These are phyloP conservation scores for Pseudogymnoascus sp. DNA, from an alignment of 2,329 filamentous ascomycete species.

Conservation along the genomic window DNA sequence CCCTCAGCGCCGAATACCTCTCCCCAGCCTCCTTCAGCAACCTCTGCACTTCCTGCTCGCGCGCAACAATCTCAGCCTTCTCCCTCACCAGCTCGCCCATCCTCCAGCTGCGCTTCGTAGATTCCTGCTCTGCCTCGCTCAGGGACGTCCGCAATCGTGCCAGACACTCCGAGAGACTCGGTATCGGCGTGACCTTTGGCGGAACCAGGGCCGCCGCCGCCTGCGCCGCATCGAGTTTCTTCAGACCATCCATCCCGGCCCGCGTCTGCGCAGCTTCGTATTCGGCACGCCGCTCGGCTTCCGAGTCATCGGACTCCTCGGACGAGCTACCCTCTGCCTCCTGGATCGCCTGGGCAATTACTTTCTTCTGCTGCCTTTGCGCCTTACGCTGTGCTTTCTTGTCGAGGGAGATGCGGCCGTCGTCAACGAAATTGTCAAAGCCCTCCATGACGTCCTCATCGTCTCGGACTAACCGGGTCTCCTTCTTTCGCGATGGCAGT, in stretches of 20 bases:
- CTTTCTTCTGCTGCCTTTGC: conserved; percentile 56
- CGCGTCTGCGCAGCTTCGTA: conserved; percentile 84
- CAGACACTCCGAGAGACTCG: conserved; percentile 62
- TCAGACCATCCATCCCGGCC: conserved; percentile 72
- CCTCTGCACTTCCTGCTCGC: conserved; percentile 73
- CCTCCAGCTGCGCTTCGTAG: conserved; percentile 51
- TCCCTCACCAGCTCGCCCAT: conserved; percentile 63
- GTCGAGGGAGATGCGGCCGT: conserved; percentile 72
- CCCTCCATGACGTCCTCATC: conserved; percentile 92
- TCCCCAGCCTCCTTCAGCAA: conserved; percentile 75
- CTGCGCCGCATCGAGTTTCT: conserved; percentile 38
- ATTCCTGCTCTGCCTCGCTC: conserved; percentile 54
- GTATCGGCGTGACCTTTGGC: conserved; percentile 70
- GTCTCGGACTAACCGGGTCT: conserved; percentile 70
- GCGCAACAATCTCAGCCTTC: conserved; percentile 57
- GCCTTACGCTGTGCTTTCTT: conserved; percentile 71
- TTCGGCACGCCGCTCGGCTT: conserved; percentile 65
- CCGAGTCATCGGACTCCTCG: conserved; percentile 61
- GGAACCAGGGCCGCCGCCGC: conserved; percentile 52
- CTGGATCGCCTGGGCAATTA: conserved; percentile 78
- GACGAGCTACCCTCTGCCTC: conserved; percentile 63
- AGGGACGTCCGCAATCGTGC: conserved; percentile 56
- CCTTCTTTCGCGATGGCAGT: conserved; percentile 51
- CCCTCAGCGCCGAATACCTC: conserved; percentile 54
- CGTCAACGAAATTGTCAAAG: conserved; percentile 85